Percentiles rank a stretch among this genome's conserved stretches.
Evolutionary conservation across 805 yeast species (phyloP).

Genomic region (Saccharomycopsis amapae): DNA sequence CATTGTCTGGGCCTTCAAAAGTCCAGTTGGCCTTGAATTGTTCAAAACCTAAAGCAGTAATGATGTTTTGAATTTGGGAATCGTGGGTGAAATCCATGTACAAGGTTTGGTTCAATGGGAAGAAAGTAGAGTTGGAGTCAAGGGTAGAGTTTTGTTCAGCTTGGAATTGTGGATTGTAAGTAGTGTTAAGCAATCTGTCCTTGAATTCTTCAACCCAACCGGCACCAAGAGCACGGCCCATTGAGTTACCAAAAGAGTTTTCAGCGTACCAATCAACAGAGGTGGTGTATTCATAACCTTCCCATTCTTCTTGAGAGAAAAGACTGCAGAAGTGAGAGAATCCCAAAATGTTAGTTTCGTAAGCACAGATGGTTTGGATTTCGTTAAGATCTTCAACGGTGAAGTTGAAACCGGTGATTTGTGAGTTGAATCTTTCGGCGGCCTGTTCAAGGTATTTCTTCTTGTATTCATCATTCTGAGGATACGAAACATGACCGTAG

Average conservation of each 20-base stretch:
- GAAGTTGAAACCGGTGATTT: slow-evolving; percentile 49
- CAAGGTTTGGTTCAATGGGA: slow-evolving; percentile 41
- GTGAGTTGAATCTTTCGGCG: slow-evolving; percentile 46
- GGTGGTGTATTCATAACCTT: slow-evolving; percentile 50
- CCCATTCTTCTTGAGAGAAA: slow-evolving; percentile 61
- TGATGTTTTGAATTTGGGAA: slow-evolving; percentile 51
- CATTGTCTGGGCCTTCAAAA: slow-evolving; percentile 7
- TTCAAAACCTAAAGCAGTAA: slow-evolving; percentile 58
- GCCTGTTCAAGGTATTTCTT: slow-evolving; percentile 42
- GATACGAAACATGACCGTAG: slow-evolving; percentile 1
- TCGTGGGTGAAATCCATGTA: slow-evolving; percentile 75
- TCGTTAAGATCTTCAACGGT: slow-evolving; percentile 44
- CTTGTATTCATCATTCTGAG: slow-evolving; percentile 5
- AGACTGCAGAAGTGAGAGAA: slow-evolving; percentile 60
- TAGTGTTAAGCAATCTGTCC: slow-evolving; percentile 36
- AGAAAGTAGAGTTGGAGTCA: slow-evolving; percentile 25
- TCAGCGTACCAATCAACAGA: slow-evolving; percentile 56
- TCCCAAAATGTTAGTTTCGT: slow-evolving; percentile 65
- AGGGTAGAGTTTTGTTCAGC: slow-evolving; percentile 41
- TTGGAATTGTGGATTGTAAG: slow-evolving; percentile 42
- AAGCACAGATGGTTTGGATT: slow-evolving; percentile 63
- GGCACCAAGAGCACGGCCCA: slow-evolving; percentile 53
- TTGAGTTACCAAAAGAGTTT: slow-evolving; percentile 56
- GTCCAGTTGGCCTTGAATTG: slow-evolving; percentile 18
- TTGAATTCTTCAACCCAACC: slow-evolving; percentile 40